Conservation (phyloP, 495 filamentous ascomycete genomes). For the Thermochaetoides thermophila region DNA sequence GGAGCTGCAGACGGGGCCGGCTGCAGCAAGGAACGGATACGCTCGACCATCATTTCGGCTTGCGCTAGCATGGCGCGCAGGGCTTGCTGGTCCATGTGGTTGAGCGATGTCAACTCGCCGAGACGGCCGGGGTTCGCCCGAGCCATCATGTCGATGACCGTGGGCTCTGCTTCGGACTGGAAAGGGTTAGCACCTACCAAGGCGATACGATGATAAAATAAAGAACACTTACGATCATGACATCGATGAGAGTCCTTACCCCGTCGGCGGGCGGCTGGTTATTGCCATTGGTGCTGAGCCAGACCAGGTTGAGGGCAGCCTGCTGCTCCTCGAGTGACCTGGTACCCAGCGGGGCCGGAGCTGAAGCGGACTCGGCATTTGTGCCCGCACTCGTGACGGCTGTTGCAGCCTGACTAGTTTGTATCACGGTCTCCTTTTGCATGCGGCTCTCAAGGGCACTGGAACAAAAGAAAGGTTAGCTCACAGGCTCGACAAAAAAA, state of each 20-base stretch:
- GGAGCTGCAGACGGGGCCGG: no score
- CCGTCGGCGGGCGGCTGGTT: constrained; percentile 11
- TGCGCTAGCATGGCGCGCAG: constrained; percentile 22
- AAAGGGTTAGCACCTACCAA: constrained; percentile 4
- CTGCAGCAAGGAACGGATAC: constrained; percentile 8
- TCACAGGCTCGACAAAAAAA: background rate
- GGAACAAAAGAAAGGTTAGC: constrained; percentile 4
- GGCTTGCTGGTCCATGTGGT: constrained; percentile 18
- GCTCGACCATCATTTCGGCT: constrained; percentile 12
- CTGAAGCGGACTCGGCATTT: constrained; percentile 9
- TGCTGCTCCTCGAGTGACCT: constrained; percentile 29
- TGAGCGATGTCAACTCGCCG: constrained; percentile 6
- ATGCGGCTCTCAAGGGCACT: constrained; percentile 25
- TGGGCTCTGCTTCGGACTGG: constrained; percentile 12
- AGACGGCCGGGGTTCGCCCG: constrained; percentile 19
- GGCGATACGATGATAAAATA: constrained; percentile 1
- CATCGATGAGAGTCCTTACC: constrained; percentile 23
- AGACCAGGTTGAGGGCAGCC: constrained; percentile 40
- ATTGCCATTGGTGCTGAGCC: constrained; percentile 24
- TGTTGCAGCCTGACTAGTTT: no score
- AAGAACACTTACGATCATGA: constrained; percentile 31
- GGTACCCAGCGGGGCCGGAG: constrained; percentile 1
- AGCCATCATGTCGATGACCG: constrained; percentile 21
- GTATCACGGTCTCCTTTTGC: no score
- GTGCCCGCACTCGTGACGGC: constrained; percentile 1